Evolutionary conservation across 106 monocot species (phyloP), one percentile per base, ranked within the genome.

Genomic region (Acorus gramineus): DNA sequence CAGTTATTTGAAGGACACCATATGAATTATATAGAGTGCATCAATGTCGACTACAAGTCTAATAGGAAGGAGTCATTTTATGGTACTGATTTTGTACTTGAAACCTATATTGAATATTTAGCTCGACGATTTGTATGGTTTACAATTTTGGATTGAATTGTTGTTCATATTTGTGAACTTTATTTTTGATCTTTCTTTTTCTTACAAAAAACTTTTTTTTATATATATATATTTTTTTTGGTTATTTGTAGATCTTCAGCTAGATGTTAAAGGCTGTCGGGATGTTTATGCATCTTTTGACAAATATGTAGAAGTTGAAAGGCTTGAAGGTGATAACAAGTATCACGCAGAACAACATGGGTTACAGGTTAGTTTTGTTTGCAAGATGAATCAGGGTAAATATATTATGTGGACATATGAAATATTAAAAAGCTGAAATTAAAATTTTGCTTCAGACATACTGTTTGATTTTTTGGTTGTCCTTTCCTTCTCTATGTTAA

Each of bases 251-350:
- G 93, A 93, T 47, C 77, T 93, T 61, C 93, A 93, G 68, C 79
- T 93, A 44, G 93, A 89, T 81, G 86, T 93, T 14, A 93, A 93
- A 74, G 93, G 89, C n/a, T 93, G 93, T 76, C 73, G 72, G 53
- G 93, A 93, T 86, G 86, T 93, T 14, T 93, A 93, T 85, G 93
- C 84, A 59, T 93, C 93, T 52, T 93, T 93, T 78, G 93, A 93
- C 63, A 93, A 93, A 69, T 93, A 93, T 77, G 86, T 93, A 63
- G 93, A 93, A 75, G 93, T 89, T 47, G 93, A 93, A 67, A 65
- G 65, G 11, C 86, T 93, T 65, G 93, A 93, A 70, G 89, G 85
- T 47, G 93, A 93, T 72, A 93, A 93, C 65, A 93, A 93, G 69
- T 93, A 93, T 71, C 93, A 93, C 11, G 85, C 93, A 51, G 93